These are phyloP conservation scores for Rhynchosporium graminicola DNA, from an alignment of 2,329 filamentous ascomycete genomes.

Conservation along the genomic window DNA sequence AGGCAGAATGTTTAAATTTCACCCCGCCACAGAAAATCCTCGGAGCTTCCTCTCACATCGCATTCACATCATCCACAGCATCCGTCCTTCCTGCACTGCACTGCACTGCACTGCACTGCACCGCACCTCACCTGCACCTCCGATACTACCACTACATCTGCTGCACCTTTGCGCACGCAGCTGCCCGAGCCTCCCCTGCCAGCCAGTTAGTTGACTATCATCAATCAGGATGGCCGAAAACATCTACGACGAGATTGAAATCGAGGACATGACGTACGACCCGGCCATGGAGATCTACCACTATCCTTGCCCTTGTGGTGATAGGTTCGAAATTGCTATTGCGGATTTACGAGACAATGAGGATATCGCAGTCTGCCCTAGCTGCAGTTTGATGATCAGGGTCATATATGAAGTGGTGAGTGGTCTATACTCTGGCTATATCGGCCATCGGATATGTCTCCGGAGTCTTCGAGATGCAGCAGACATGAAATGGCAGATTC, in stretches of 20 bases:
- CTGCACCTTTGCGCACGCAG: conserved; percentile 9
- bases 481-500: neutral
- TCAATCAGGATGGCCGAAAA: conserved; percentile 54
- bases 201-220: neutral
- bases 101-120: neutral
- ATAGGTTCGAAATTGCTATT: conserved; percentile 89
- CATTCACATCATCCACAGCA: conserved; percentile 1
- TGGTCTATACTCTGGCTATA: neutral
- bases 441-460: neutral
- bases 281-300: conserved; percentile 81
- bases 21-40: conserved; percentile 10
- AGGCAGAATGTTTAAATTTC: conserved; percentile 8
- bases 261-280: conserved; percentile 97
- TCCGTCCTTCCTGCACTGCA: neutral
- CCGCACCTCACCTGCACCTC: neutral
- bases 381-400: conserved; percentile 93
- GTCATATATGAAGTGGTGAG: conserved; percentile 88
- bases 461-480: neutral
- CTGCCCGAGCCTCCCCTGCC: neutral
- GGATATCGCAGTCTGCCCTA: conserved; percentile 96
- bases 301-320: conserved; percentile 96
- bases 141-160: conserved; percentile 1
- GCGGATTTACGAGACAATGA: conserved; percentile 83
- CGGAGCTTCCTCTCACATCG: neutral
- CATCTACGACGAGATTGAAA: conserved; percentile 97